Evolutionary conservation across 768 basidiomycete species (phyloP), one percentile per base, ranked within the genome.

Genomic region (Dioszegia aurantiaca): DNA sequence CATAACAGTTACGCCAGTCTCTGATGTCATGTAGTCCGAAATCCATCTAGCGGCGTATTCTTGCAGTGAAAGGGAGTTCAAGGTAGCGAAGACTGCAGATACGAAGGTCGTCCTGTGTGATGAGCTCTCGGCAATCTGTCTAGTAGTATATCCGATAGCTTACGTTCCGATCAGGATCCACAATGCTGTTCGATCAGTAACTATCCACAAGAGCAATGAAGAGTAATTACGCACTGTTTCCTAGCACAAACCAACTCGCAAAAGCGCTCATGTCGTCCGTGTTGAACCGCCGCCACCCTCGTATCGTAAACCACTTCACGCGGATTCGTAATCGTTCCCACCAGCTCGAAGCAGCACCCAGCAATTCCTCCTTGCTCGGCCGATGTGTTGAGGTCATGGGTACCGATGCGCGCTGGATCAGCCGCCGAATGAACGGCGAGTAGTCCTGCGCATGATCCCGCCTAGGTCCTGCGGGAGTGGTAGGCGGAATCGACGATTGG

Each of bases 281-380:
- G 65, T 95, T 92, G 78, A 93, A 99, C 69, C 84, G 86, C 45
- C 94, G 84, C 79, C 95, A 99, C 3, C 89, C 90, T 61, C 89
- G 82, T 67, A 98, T 93, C 11, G 90, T 90, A 64, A 92, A 88
- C 95, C 95, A 99, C 74, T 91, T 91, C 80, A 97, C 90, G n/a
- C 90, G 84, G 65, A 98, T 88, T 21, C 86, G 83, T 23, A 87
- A 76, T 2, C 95, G 85, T 64, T 94, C 84, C 86, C 91, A 91
- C 74, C 93, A 92, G n/a, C 87, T 86, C 28, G 83, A 87, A 3
- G 93, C 86, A 3, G 90, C 87, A 19, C 83, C 84, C 33, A 98
- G 81, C 58, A 98, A 86, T 72, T 97, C 90, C 43, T 95, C 92
- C 41, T 86, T 84, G 0, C 90, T 89, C 0, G 92, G 94, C 36